These are phyloP conservation scores for Nepenthes alata DNA, from an alignment of 179 eudicot species.

Conservation along the genomic window DNA sequence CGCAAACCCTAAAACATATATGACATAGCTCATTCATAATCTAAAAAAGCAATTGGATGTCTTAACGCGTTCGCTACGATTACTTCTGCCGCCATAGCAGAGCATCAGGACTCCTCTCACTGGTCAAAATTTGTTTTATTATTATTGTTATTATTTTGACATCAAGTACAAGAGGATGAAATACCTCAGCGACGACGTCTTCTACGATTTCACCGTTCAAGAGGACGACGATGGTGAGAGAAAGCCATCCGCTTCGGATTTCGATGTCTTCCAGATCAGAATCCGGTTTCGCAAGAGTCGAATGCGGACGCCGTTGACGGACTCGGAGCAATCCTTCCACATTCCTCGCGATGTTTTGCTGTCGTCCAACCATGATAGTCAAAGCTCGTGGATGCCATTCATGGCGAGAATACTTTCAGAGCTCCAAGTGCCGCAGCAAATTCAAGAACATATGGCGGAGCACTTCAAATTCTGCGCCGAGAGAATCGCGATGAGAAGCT, in stretches of 20 bases:
- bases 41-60: too few species aligned
- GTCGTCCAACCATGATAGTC: background rate
- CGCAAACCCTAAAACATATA: too few species aligned
- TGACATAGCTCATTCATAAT: too few species aligned
- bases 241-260: too few species aligned
- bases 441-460: conserved; percentile 7
- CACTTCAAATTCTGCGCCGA: conserved; percentile 18
- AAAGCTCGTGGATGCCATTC: background rate
- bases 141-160: too few species aligned
- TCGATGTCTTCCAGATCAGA: conserved; percentile 8
- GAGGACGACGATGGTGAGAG: background rate
- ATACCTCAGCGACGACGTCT: conserved; percentile 6
- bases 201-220: conserved; percentile 19
- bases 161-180: conserved; percentile 10
- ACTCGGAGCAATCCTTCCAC: conserved; percentile 3
- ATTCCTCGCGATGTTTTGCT: background rate
- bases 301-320: conserved; percentile 1
- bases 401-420: conserved; percentile 4
- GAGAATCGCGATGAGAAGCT: conserved; percentile 6
- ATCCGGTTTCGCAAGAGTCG: conserved; percentile 2
- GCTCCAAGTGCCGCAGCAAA: conserved; percentile 11
- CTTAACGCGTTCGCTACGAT: too few species aligned
- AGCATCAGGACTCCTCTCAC: too few species aligned
- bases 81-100: too few species aligned
- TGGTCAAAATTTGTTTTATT: too few species aligned